These are phyloP conservation scores for Petunia secreta DNA, from an alignment of 257 asterid genomes.

Conservation along the genomic window DNA sequence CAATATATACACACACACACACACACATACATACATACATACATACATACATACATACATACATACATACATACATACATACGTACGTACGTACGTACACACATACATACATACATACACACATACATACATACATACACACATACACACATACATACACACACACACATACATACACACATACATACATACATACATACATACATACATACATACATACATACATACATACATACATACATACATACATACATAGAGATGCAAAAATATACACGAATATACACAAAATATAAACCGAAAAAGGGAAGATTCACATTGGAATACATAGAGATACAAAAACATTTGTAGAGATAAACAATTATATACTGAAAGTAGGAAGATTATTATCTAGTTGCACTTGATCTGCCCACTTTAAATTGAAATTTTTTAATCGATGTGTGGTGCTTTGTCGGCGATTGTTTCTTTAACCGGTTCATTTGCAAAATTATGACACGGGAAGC, in stretches of 20 bases:
- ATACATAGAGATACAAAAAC: too few relatives aligned
- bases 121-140: neutral
- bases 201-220: slow-evolving; percentile 18
- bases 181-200: slow-evolving; percentile 15
- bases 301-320: too few relatives aligned
- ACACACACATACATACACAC: slow-evolving; percentile 5
- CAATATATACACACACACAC: neutral
- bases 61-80: neutral
- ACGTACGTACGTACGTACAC: neutral
- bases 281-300: too few relatives aligned
- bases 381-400: too few relatives aligned
- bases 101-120: neutral
- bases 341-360: too few relatives aligned
- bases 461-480: too few relatives aligned
- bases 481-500: too few relatives aligned
- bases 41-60: neutral
- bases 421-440: too few relatives aligned
- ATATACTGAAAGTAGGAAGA: too few relatives aligned
- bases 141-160: neutral
- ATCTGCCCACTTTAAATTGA: too few relatives aligned
- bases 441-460: too few relatives aligned
- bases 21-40: neutral
- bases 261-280: neutral
- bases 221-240: slow-evolving; percentile 8
- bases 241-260: slow-evolving; percentile 19